These are phyloP conservation scores for Boletus sp. DNA, from an alignment of 768 basidiomycete genomes.

Conservation along the genomic window DNA sequence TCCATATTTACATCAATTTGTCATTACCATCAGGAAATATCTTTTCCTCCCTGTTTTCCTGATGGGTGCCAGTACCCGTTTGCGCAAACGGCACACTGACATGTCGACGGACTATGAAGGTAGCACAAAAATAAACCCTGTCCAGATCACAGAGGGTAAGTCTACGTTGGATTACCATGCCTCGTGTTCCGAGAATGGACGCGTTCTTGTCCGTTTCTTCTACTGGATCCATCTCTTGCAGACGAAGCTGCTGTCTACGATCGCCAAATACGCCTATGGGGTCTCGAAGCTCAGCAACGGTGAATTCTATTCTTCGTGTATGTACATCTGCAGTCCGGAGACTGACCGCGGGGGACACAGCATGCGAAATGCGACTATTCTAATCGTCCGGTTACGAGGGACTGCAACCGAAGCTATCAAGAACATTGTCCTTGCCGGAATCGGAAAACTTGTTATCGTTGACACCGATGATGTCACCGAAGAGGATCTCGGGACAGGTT, in stretches of 20 bases:
- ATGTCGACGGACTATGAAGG: constrained; percentile 29
- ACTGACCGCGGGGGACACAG: constrained; percentile 39
- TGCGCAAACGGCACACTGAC: background rate
- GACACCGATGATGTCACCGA: constrained; percentile 74
- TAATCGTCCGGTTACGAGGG: constrained; percentile 76
- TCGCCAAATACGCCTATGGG: constrained; percentile 97
- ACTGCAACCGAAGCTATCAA: constrained; percentile 94
- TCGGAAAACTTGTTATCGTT: constrained; percentile 84
- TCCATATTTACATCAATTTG: too few species aligned
- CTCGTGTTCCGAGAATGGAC: background rate
- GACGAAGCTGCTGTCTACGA: constrained; percentile 88
- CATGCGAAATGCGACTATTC: constrained; percentile 91
- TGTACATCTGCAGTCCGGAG: background rate
- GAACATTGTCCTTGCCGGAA: constrained; percentile 95
- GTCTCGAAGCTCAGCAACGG: constrained; percentile 96
- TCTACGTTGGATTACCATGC: constrained; percentile 13
- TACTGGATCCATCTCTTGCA: constrained; percentile 15
- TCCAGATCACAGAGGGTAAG: constrained; percentile 66
- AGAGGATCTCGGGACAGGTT: constrained; percentile 89
- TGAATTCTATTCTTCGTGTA: constrained; percentile 30
- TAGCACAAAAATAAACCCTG: constrained; percentile 37
- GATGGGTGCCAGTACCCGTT: background rate
- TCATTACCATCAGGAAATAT: too few species aligned
- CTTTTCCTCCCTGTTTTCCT: too few species aligned
- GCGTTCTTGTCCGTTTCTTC: background rate